These are phyloP conservation scores for Skeletonema tropicum DNA, from an alignment of 108 stramenopile species.

Conservation along the genomic window DNA sequence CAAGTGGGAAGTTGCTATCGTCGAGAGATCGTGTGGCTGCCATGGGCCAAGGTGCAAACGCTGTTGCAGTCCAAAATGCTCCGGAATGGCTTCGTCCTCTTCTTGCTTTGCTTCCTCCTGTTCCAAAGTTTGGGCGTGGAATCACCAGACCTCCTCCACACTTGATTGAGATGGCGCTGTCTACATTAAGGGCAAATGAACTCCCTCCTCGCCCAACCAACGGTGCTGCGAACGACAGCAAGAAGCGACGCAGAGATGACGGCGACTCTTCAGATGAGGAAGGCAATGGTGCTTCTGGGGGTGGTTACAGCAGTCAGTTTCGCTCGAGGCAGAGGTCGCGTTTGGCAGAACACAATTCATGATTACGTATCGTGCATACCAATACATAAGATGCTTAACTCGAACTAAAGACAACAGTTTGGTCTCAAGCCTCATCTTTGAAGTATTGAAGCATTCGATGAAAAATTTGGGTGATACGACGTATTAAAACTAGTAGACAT, in stretches of 20 bases:
- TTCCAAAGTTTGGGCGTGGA: constrained; percentile 64
- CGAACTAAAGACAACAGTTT: constrained; percentile 17
- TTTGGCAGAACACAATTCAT: constrained; percentile 11
- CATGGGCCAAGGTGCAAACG: constrained; percentile 49
- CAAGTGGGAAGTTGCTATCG: constrained; percentile 59
- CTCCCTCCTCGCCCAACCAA: constrained; percentile 77
- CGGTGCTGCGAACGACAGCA: constrained; percentile 6
- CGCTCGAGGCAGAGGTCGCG: constrained; percentile 76
- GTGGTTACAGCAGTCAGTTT: constrained; percentile 81
- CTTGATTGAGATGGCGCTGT: constrained; percentile 76
- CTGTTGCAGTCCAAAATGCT: constrained; percentile 65
- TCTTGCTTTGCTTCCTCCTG: constrained; percentile 67
- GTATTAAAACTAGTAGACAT: not conserved
- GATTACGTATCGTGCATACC: constrained; percentile 12
- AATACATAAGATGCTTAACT: constrained; percentile 11
- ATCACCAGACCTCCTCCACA: constrained; percentile 83
- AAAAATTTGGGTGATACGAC: not conserved
- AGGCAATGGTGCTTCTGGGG: constrained; percentile 39
- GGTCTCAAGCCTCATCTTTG: not conserved
- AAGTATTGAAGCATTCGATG: not conserved
- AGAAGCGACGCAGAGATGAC: constrained; percentile 48
- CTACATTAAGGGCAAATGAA: constrained; percentile 59
- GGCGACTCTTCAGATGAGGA: constrained; percentile 81
- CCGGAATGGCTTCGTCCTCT: constrained; percentile 87
- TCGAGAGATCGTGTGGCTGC: constrained; percentile 65